These are phyloP conservation scores for Leavenworthia alabamica DNA, from an alignment of 345 rosid genomes.

Conservation along the genomic window DNA sequence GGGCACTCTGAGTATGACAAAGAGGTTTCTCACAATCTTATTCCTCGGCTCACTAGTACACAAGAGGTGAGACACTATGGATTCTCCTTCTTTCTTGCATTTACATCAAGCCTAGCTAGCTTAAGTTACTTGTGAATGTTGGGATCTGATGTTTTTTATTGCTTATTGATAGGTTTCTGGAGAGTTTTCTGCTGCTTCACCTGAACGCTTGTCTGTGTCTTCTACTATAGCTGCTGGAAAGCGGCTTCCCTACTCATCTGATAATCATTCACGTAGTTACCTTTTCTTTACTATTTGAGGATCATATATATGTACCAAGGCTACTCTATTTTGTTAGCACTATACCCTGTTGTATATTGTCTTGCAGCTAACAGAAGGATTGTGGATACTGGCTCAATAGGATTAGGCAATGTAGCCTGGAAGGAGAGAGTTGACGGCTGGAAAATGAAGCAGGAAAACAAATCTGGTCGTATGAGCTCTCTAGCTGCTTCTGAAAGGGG, in stretches of 20 bases:
- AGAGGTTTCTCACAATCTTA: slow-evolving; percentile 67
- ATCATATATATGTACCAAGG: background rate
- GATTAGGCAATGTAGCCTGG: slow-evolving; percentile 72
- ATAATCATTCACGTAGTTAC: slow-evolving; percentile 50
- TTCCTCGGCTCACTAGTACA: slow-evolving; percentile 68
- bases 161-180: slow-evolving; percentile 55
- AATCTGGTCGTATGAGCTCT: slow-evolving; percentile 62
- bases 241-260: slow-evolving; percentile 42
- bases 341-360: background rate
- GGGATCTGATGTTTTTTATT: background rate
- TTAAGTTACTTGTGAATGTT: background rate
- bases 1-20: slow-evolving; percentile 68
- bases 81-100: background rate
- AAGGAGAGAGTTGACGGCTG: slow-evolving; percentile 91
- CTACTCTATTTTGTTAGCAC: background rate
- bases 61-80: slow-evolving; percentile 47
- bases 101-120: background rate
- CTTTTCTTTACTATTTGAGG: background rate
- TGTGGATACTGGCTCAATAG: slow-evolving; percentile 42
- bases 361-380: slow-evolving; percentile 53
- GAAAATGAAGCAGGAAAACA: slow-evolving; percentile 93
- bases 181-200: slow-evolving; percentile 85
- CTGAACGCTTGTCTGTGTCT: slow-evolving; percentile 64
- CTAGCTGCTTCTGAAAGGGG: slow-evolving; percentile 86
- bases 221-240: slow-evolving; percentile 54